Base-by-base conservation (phyloP, 345 rosid species). In the Euphorbia peplus region DNA sequence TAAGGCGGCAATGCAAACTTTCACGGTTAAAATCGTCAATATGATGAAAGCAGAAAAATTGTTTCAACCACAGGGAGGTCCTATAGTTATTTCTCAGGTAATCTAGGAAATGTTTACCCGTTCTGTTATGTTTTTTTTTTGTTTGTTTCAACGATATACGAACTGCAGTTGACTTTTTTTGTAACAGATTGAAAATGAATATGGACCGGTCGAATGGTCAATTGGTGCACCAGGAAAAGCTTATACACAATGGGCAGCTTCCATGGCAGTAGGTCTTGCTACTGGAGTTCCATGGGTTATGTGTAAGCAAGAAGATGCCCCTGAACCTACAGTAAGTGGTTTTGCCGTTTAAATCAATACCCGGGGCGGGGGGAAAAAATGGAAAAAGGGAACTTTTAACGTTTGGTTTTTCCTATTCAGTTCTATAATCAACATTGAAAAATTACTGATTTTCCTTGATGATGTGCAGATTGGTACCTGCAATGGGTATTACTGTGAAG, bases 301-400 rank as follows among this genome's bases (percentile, higher is more conserved):
- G 86, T 83, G 83, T 80, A 83, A 83, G 73, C 82, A 83, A 78
- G 77, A 83, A 1, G 82, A 80, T 69, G 86, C 86, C 15, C 86
- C 86, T 56, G 82, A 83, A 59, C 83, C 84, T 4, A 70, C 74
- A 15, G 79, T 62, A 53, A 55, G 69, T 70, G 2, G n/a, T n/a
- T 61, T 22, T 22, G 9, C 10, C 18, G 3, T 19, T 46, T 13
- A 46, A 32, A 46, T 46, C n/a, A 46, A 14, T 46, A 46, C 51
- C n/a, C n/a, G 1, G n/a, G 16, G n/a, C n/a, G n/a, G 3, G 11
- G n/a, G 4, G 11, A 46, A 14, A 46, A 46, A 46, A n/a, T n/a
- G n/a, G n/a, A n/a, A 14, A 14, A 46, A 46, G 11, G 11, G 2
- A 44, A 52, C 25, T 8, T 11, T 53, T 53, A n/a, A 19, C 3